phyloP scores from a whole-genome alignment of 495 filamentous ascomycete genomes.

The Melanomma pulvis-pyrius region DNA sequence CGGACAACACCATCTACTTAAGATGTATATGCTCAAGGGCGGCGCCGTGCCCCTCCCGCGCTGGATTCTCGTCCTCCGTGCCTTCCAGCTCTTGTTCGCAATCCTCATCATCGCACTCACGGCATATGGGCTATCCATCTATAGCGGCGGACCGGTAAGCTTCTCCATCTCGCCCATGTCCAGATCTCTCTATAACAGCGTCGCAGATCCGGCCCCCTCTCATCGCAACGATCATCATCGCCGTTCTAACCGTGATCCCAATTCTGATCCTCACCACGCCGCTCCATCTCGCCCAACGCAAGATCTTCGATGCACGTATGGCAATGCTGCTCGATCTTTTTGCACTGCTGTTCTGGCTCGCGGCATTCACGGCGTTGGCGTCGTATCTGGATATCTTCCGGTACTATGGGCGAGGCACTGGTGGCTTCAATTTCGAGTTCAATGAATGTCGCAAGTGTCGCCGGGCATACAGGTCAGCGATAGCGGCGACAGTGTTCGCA shows the following conservation, averaged over 20 bases:
- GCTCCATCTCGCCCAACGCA: constrained; percentile 23
- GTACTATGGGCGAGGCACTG: constrained; percentile 4
- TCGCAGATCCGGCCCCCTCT: constrained; percentile 43
- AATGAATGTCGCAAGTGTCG: constrained; percentile 10
- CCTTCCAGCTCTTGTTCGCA: constrained; percentile 33
- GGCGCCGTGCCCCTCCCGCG: constrained; percentile 24
- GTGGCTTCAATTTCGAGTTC: background rate
- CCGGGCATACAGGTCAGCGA: constrained; percentile 16
- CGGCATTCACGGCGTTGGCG: constrained; percentile 20
- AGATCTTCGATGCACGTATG: constrained; percentile 26
- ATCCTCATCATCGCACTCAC: constrained; percentile 24
- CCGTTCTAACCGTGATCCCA: constrained; percentile 27
- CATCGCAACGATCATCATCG: constrained; percentile 41
- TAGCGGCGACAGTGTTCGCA: constrained; percentile 27
- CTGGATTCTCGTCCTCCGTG: constrained; percentile 33
- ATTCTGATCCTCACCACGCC: constrained; percentile 31
- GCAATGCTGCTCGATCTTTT: constrained; percentile 27
- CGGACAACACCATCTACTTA: background rate
- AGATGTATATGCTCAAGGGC: constrained; percentile 29
- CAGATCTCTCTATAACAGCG: constrained; percentile 1
- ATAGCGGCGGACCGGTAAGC: constrained; percentile 29
- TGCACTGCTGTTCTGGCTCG: constrained; percentile 28
- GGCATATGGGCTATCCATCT: constrained; percentile 25
- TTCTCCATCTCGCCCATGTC: background rate
- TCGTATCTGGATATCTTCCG: constrained; percentile 28